Base-by-base conservation (phyloP, 2,329 filamentous ascomycete species). In the Fusarium ambrosium region DNA sequence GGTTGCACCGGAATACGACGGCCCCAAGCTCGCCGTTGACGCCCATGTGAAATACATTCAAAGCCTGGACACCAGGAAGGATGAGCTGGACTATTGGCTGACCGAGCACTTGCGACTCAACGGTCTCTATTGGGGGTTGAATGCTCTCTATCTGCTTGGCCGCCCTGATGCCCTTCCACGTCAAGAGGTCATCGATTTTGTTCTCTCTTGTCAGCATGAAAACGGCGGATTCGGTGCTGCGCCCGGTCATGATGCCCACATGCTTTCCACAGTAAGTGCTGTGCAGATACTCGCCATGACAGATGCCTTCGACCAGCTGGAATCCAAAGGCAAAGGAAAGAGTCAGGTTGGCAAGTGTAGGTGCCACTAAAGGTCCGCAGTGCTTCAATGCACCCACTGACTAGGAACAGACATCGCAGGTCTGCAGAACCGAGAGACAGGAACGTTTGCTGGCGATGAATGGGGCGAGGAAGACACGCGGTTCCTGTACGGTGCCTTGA, bases 401-500 rank as follows among this genome's bases (percentile, higher is more conserved):
- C 74, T 20, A 37, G 27, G 45, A 63, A 27, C 78, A 91, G 95
- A 92, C 84, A 95, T 98, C 78, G 93, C 95, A 72, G 86, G 87
- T 72, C 89, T 98, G 62, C 97, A 99, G 80, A 93, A 98, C 81
- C 87, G 86, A 22, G 87, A 93, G 65, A 94, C 93, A 4, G 97
- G 97, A 69, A 97, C 94, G 0, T 98, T 99, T 83, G 91, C 93
- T 64, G 97, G 97, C 60, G 97, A 99, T 80, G 93, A 97, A 83
- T 99, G 95, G 95, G 97, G 97, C 36, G 97, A 99, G 83, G 92
- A 93, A 73, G 97, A 99, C 83, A 98, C 97, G 0, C 92, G 97
- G 27, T 99, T 99, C 81, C 88, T 99, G 13, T 98, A 97, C 81
- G 93, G 93, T 39, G 95, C 95, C 9, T 87, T 99, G 66, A 97